Percentiles rank a stretch among this genome's conserved stretches.
These are phyloP conservation scores for Termitomyces eurrhizus DNA, from an alignment of 768 basidiomycete genomes.

Conservation along the genomic window DNA sequence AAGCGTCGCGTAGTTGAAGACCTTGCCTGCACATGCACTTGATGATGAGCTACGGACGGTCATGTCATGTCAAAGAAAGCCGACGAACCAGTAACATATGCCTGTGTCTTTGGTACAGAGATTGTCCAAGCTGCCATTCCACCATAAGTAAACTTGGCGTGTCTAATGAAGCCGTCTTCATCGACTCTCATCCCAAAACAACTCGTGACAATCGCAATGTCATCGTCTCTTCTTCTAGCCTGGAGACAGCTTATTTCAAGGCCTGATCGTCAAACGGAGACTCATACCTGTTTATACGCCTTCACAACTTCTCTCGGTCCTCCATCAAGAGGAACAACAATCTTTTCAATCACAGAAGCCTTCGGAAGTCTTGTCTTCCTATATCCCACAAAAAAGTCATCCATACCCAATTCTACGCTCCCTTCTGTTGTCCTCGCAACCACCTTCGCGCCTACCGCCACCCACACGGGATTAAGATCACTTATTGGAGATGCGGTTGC, in stretches of 20 bases:
- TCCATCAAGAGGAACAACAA: conserved; percentile 15
- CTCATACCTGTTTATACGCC: conserved; percentile 15
- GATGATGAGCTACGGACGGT: neutral
- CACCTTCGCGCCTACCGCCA: conserved; percentile 10
- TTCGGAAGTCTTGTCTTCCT: conserved; percentile 12
- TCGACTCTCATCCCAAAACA: conserved; percentile 13
- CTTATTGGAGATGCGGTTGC: conserved; percentile 16
- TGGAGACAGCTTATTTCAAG: neutral
- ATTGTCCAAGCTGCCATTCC: conserved; percentile 17
- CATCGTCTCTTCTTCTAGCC: conserved; percentile 16
- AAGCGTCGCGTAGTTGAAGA: conserved; percentile 9
- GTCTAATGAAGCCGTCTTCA: conserved; percentile 7
- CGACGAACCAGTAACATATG: conserved; percentile 7
- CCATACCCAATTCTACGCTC: conserved; percentile 10
- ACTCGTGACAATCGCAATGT: conserved; percentile 15
- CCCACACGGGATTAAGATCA: conserved; percentile 16
- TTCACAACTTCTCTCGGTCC: conserved; percentile 14
- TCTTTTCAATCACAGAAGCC: conserved; percentile 11
- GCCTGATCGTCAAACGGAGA: neutral
- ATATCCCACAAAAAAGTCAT: conserved; percentile 16
- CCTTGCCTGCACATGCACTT: conserved; percentile 1
- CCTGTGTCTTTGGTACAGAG: conserved; percentile 12
- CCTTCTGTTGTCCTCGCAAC: conserved; percentile 3
- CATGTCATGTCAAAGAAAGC: neutral
- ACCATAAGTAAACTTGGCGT: conserved; percentile 14